A percentile compares a stretch with the other conserved stretches of the same genome.
Evolutionary conservation across 345 rosid genomes (phyloP).

Genomic region (Alliaria petiolata): DNA sequence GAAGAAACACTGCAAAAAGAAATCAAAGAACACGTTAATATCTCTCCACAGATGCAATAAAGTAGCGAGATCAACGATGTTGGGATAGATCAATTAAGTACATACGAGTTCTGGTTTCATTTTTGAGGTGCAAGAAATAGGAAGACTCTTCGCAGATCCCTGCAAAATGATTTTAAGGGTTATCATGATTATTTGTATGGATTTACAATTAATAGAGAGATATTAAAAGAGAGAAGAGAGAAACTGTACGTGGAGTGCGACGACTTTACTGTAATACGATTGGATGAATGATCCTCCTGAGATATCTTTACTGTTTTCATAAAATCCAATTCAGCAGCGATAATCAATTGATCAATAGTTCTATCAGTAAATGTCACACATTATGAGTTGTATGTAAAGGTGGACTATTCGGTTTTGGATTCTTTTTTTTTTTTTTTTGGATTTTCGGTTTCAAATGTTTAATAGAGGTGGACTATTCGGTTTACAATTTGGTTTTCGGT

Average conservation of each 20-base stretch:
- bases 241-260: slow-evolving; percentile 57
- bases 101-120: slow-evolving; percentile 63
- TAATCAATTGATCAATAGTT: too few relatives aligned
- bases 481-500: too few relatives aligned
- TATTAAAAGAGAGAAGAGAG: not conserved
- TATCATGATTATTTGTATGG: not conserved
- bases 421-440: too few relatives aligned
- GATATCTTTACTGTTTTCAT: slow-evolving; percentile 57
- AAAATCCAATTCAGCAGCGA: too few relatives aligned
- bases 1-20: slow-evolving; percentile 76
- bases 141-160: slow-evolving; percentile 83
- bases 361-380: too few relatives aligned
- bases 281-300: slow-evolving; percentile 63
- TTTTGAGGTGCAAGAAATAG: slow-evolving; percentile 69
- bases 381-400: too few relatives aligned
- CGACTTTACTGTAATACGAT: slow-evolving; percentile 62
- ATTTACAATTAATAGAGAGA: not conserved
- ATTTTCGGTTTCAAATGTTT: too few relatives aligned
- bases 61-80: not conserved
- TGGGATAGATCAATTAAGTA: not conserved
- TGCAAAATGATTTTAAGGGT: slow-evolving; percentile 2
- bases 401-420: too few relatives aligned
- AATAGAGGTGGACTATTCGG: too few relatives aligned
- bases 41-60: not conserved
- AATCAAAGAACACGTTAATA: not conserved